These are phyloP conservation scores for Pestalotiopsis sp. DNA, from an alignment of 2,329 filamentous ascomycete species.

Conservation along the genomic window DNA sequence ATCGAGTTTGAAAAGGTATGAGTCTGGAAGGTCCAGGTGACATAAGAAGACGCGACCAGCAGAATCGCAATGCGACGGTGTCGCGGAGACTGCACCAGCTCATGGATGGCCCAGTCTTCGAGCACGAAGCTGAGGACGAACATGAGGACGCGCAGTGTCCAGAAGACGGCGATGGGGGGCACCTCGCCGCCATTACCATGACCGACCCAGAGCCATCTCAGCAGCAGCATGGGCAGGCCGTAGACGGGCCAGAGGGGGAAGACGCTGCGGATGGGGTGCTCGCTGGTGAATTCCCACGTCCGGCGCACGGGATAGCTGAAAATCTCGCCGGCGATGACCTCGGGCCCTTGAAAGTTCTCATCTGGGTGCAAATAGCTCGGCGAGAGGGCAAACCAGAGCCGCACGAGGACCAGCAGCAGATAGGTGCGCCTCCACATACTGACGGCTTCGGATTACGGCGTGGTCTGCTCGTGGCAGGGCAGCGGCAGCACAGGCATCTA, in stretches of 20 bases:
- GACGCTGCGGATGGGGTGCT: constrained; percentile 87
- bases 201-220: constrained; percentile 91
- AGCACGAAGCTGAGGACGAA: constrained; percentile 93
- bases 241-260: constrained; percentile 97
- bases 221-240: constrained; percentile 86
- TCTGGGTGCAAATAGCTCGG: constrained; percentile 98
- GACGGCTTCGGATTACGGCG: constrained; percentile 21
- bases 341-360: constrained; percentile 98
- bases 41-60: constrained; percentile 91
- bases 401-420: constrained; percentile 78
- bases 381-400: constrained; percentile 90
- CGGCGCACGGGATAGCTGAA: constrained; percentile 87
- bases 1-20: constrained; percentile 98
- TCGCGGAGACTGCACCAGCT: constrained; percentile 76
- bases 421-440: constrained; percentile 90
- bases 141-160: constrained; percentile 85
- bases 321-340: constrained; percentile 92
- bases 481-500: constrained; percentile 1
- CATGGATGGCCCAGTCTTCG: constrained; percentile 96
- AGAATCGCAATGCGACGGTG: constrained; percentile 73
- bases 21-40: constrained; percentile 98
- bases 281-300: constrained; percentile 95
- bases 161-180: constrained; percentile 85
- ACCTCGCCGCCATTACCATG: constrained; percentile 75
- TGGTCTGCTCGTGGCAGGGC: constrained; percentile 1